Base-by-base conservation (phyloP, 1,139 yeast species). In the Zygoascus hellenicus region DNA sequence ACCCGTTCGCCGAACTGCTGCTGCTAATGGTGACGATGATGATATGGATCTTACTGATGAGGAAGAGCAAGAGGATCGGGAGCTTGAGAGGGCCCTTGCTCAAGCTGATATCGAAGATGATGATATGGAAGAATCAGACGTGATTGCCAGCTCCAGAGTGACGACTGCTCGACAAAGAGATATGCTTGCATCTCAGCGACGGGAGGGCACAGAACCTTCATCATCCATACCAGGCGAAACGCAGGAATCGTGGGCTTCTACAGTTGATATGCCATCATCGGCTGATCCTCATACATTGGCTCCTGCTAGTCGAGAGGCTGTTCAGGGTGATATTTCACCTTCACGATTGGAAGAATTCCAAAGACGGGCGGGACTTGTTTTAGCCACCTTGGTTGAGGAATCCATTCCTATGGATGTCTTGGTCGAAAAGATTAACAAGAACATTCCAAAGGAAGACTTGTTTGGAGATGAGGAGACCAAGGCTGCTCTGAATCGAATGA, bases 401-500 rank as follows among this genome's bases (percentile, higher is more conserved):
- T 55, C 58, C 16, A 46, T 52, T 15, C 51, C 56, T 13, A 54
- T 56, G 35, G 42, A 58, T 4, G 52, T 56, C n/a, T 48, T 67
- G 34, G 47, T 65, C 14, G 56, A 51, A 13, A 59, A 59, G 37
- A 59, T 71, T 35, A 71, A 71, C 52, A 55, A 58, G 50, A 48
- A 52, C 15, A 56, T 65, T 58, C 59, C 60, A 19, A 54, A 55
- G 13, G 71, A 68, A 46, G 70, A 70, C 43, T 47, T 51, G 43
- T 71, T 68, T 51, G 50, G 61, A 4, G 55, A 52, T 13, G 57
- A 56, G 13, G 75, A 71, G 53, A 64, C 63, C 5, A 48, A 48
- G 17, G 68, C 68, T 2, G 74, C 71, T 3, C 54, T 71, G 42
- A 48, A 56, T 37, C 50, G 53, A 48, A 61, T 71, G 69, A 57